A percentile compares a stretch with the other conserved stretches of the same genome.
Evolutionary conservation across 163 green algal species (phyloP).

Genomic region (Chloromonas sp.): DNA sequence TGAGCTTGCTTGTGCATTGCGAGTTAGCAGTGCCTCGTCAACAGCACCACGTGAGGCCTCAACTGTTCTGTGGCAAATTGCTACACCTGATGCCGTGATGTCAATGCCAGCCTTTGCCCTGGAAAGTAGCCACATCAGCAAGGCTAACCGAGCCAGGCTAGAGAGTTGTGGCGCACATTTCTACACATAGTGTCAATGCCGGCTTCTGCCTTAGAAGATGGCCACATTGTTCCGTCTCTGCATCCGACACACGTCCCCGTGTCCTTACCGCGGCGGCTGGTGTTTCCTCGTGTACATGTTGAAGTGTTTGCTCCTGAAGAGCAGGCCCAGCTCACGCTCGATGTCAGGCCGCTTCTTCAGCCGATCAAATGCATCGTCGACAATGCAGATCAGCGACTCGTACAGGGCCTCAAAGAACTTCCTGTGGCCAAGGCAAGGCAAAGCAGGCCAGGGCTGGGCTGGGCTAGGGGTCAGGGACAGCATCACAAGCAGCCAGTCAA

Average conservation of each 20-base stretch:
- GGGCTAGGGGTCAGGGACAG: neutral
- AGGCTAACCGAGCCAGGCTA: too few relatives aligned
- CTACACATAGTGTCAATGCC: too few relatives aligned
- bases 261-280: conserved; percentile 21
- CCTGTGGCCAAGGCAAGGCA: neutral
- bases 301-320: conserved; percentile 43
- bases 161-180: too few relatives aligned
- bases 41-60: neutral
- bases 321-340: conserved; percentile 24
- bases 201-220: too few relatives aligned
- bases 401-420: conserved; percentile 54
- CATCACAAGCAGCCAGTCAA: neutral
- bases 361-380: conserved; percentile 34
- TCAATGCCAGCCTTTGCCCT: too few relatives aligned
- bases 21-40: neutral
- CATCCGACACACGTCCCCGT: too few relatives aligned
- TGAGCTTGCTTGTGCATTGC: neutral
- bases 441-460: neutral
- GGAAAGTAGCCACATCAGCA: too few relatives aligned
- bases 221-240: too few relatives aligned
- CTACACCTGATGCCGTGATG: too few relatives aligned
- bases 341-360: conserved; percentile 32
- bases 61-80: too few relatives aligned
- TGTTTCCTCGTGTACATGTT: conserved; percentile 40
- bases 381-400: conserved; percentile 31